Percentiles rank a stretch among this genome's conserved stretches.
phyloP scores from a whole-genome alignment of 2,329 filamentous ascomycete species.

The Exutisphaerella laricina region DNA sequence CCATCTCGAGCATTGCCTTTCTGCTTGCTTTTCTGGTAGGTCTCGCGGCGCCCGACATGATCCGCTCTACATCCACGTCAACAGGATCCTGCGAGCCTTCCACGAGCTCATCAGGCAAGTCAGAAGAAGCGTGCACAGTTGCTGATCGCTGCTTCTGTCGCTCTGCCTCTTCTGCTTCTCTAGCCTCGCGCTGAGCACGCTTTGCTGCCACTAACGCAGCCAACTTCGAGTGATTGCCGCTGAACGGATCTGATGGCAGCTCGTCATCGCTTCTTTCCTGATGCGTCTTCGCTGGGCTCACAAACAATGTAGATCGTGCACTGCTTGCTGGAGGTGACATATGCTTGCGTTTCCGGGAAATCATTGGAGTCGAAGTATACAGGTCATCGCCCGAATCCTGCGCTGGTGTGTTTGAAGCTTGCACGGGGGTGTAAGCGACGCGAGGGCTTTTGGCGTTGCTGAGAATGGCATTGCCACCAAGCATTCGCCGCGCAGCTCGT shows the following conservation, averaged over 20 bases:
- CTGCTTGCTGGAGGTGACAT: conserved; percentile 14
- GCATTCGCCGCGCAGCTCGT: conserved; percentile 29
- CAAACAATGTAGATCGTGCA: conserved; percentile 24
- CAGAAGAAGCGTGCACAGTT: conserved; percentile 18
- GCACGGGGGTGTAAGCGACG: not conserved
- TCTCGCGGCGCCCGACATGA: conserved; percentile 44
- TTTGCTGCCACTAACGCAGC: conserved; percentile 31
- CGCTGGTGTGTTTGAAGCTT: not conserved
- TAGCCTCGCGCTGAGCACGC: conserved; percentile 26
- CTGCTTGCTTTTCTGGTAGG: conserved; percentile 84
- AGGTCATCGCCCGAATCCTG: conserved; percentile 25
- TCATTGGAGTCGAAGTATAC: conserved; percentile 28
- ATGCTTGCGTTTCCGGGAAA: conserved; percentile 2
- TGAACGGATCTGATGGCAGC: conserved; percentile 20
- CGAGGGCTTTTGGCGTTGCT: not conserved
- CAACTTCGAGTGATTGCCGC: conserved; percentile 24
- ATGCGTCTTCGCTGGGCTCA: conserved; percentile 28
- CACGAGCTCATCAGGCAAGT: conserved; percentile 25
- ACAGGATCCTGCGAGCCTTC: conserved; percentile 20
- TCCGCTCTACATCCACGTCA: conserved; percentile 26
- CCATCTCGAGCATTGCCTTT: conserved; percentile 92
- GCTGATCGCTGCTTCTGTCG: conserved; percentile 2
- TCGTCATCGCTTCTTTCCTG: conserved; percentile 21
- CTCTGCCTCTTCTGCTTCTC: conserved; percentile 19
- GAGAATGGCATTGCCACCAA: conserved; percentile 11